These are phyloP conservation scores for Arachis monticola DNA, from an alignment of 331 rosid species.

Conservation along the genomic window DNA sequence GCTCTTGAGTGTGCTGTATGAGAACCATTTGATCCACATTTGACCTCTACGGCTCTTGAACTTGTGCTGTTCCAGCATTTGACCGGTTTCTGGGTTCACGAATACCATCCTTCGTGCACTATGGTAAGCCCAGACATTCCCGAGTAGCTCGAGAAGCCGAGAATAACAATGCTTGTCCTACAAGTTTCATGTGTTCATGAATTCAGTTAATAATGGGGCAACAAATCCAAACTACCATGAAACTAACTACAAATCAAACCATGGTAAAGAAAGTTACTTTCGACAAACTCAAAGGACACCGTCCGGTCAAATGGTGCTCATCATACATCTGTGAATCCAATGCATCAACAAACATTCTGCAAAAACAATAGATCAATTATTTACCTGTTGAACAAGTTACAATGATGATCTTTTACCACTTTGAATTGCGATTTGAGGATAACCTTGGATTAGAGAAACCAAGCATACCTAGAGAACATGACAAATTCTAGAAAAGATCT, in stretches of 20 bases:
- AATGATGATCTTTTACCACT: neutral
- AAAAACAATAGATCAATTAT: slow-evolving; percentile 22
- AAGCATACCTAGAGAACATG: slow-evolving; percentile 90
- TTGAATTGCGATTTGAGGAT: neutral
- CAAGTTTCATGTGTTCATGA: slow-evolving; percentile 32
- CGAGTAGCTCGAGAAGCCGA: slow-evolving; percentile 83
- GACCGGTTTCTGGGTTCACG: slow-evolving; percentile 75
- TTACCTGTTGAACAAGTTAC: slow-evolving; percentile 20
- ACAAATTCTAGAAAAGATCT: slow-evolving; percentile 90
- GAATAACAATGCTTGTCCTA: slow-evolving; percentile 96
- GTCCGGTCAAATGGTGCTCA: slow-evolving; percentile 79
- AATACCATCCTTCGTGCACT: slow-evolving; percentile 85
- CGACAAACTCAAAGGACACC: slow-evolving; percentile 76
- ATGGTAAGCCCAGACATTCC: slow-evolving; percentile 95
- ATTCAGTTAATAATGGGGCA: neutral
- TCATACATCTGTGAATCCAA: slow-evolving; percentile 79
- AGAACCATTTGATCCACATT: slow-evolving; percentile 93
- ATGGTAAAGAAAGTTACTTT: slow-evolving; percentile 57
- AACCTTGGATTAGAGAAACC: slow-evolving; percentile 6
- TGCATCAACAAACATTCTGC: slow-evolving; percentile 96
- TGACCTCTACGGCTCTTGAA: slow-evolving; percentile 78
- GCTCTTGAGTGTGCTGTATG: slow-evolving; percentile 66
- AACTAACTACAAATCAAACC: neutral
- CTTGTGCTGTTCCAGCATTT: slow-evolving; percentile 83
- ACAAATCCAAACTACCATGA: slow-evolving; percentile 20